Base-by-base conservation (phyloP, 1,139 yeast genomes). In the Taiozyma onychis region DNA sequence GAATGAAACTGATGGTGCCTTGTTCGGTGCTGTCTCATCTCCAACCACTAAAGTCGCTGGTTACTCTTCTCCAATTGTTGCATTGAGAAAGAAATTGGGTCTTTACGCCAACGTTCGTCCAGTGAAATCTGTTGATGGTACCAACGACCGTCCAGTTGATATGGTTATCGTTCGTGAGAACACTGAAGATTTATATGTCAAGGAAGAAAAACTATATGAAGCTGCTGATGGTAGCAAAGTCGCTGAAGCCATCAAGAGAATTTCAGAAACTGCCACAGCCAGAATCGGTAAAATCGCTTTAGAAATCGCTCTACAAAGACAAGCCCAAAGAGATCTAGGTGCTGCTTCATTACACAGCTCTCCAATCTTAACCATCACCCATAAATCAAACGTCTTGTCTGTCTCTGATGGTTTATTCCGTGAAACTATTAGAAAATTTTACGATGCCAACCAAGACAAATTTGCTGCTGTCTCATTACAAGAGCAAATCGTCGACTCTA, bases 101-200 rank as follows among this genome's bases (percentile, higher is more conserved):
- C 77, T 93, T 52, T 93, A 88, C 67, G 99, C 99, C 65, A 93
- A 93, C 63, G 97, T 93, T 47, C 87, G 99, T 70, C 99, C 99
- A 7, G 98, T 93, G 58, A 91, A 91, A 74, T 85, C 95, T 45
- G 97, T 91, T 42, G 84, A 79, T 48, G 93, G 93, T 48, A 77
- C 81, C 51, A 75, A 43, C 16, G 48, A 72, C 53, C 83, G 91
- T 73, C 93, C 95, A 41, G 96, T 91, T 48, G 99, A 93, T 69
- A 85, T 93, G 88, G 96, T 95, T 46, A 93, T 93, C 68, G 99
- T 93, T 44, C 87, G 99, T 69, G 99, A 93, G 74, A 93, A 93
- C 76, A 93, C 99, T 53, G 99, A 93, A 74, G 99, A 93, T 71
- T 78, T 91, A 62, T 93, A 93, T 73, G 85, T 93, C 70, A 93